phyloP scores from a whole-genome alignment of 495 filamentous ascomycete species.

The Hyaloscypha hepaticicola region DNA sequence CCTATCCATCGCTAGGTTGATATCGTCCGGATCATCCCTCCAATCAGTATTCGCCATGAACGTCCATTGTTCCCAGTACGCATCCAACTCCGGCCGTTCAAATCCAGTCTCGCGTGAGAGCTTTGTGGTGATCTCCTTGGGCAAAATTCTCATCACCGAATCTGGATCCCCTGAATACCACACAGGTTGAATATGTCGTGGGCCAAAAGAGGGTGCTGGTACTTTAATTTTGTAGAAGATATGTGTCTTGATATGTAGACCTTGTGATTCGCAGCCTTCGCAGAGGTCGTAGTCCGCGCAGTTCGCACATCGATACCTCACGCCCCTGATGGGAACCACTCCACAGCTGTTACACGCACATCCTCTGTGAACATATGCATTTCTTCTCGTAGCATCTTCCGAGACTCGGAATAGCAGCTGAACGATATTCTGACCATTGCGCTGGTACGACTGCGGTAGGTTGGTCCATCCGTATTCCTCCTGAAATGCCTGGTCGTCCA shows the following conservation, averaged over 20 bases:
- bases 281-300: constrained; percentile 91
- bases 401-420: constrained; percentile 76
- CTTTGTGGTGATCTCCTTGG: constrained; percentile 58
- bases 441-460: constrained; percentile 38
- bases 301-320: constrained; percentile 88
- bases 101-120: constrained; percentile 72
- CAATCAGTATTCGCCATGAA: constrained; percentile 86
- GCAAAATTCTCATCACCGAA: constrained; percentile 59
- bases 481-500: constrained; percentile 60
- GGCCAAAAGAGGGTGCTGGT: constrained; percentile 66
- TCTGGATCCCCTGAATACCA: constrained; percentile 91
- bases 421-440: constrained; percentile 72
- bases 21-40: constrained; percentile 73
- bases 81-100: constrained; percentile 82
- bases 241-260: constrained; percentile 86
- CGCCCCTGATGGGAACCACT: constrained; percentile 82
- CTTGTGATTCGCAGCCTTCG: constrained; percentile 82
- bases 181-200: constrained; percentile 68
- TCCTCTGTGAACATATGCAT: constrained; percentile 92
- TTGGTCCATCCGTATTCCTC: constrained; percentile 50
- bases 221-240: constrained; percentile 91
- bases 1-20: constrained; percentile 82
- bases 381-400: constrained; percentile 74
- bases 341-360: constrained; percentile 88
- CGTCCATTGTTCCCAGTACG: constrained; percentile 93